These are phyloP conservation scores for Euphrasia confusa DNA, from an alignment of 257 asterid species.

Conservation along the genomic window DNA sequence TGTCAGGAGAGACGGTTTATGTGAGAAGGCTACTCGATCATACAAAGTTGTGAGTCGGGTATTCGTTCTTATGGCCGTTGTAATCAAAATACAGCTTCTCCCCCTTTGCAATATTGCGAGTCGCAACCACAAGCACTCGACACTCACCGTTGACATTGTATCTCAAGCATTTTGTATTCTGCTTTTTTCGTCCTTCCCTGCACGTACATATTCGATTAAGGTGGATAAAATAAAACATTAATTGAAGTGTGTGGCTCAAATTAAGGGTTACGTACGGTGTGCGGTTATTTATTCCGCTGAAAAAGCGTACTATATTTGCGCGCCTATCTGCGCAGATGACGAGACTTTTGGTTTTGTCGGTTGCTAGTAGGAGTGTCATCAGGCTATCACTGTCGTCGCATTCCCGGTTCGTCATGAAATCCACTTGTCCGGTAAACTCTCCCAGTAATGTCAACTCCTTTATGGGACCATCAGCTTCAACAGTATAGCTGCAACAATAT, in stretches of 20 bases:
- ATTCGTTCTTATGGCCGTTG: constrained; percentile 79
- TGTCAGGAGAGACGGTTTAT: constrained; percentile 7
- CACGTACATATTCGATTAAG: constrained; percentile 23
- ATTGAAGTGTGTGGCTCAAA: constrained; percentile 13
- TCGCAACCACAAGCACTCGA: constrained; percentile 62
- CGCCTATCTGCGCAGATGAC: constrained; percentile 83
- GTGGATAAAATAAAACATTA: background rate
- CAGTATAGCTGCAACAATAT: constrained; percentile 58
- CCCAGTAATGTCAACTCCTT: constrained; percentile 73
- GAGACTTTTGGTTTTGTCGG: constrained; percentile 52
- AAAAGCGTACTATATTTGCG: constrained; percentile 74
- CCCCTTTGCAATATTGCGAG: constrained; percentile 68
- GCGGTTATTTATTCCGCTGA: constrained; percentile 81
- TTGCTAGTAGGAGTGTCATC: constrained; percentile 81
- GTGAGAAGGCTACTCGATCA: constrained; percentile 22
- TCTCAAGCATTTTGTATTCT: constrained; percentile 74
- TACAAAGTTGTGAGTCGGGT: constrained; percentile 76
- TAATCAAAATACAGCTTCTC: constrained; percentile 85
- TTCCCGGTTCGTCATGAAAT: constrained; percentile 63
- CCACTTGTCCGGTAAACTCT: constrained; percentile 82
- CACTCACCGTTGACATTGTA: constrained; percentile 60
- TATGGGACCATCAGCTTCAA: constrained; percentile 80
- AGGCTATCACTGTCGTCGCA: constrained; percentile 76
- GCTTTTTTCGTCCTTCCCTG: constrained; percentile 85
- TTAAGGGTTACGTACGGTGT: constrained; percentile 43